A percentile compares a stretch with the other conserved stretches of the same genome.
Conservation (phyloP, 75 land plant genomes). For the Selaginella tamariscina region DNA sequence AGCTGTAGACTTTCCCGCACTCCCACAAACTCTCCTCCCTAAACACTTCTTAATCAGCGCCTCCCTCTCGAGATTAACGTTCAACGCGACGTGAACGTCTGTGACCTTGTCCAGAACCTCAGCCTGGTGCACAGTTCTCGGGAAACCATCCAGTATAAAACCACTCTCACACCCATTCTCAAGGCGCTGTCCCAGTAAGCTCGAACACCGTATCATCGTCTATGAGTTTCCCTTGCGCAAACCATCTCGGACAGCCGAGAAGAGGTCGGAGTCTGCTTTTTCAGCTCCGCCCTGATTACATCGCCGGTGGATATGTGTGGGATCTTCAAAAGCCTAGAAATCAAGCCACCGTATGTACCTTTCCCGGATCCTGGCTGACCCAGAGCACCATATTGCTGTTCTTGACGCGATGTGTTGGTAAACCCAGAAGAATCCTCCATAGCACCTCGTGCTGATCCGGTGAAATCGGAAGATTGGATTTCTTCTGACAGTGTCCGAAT, state of each 20-base stretch:
- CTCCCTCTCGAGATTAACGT: not conserved
- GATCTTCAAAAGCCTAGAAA: not conserved
- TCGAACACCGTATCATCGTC: not conserved
- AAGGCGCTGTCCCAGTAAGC: not conserved
- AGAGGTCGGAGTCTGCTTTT: not conserved
- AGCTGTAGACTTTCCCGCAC: not conserved
- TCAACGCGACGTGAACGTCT: not conserved
- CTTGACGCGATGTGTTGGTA: not conserved
- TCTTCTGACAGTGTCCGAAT: not conserved
- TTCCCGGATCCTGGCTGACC: conserved; percentile 2
- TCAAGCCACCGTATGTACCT: not conserved
- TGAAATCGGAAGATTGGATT: not conserved
- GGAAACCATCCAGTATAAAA: conserved; percentile 9
- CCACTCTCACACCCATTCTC: not conserved
- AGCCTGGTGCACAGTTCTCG: conserved; percentile 5
- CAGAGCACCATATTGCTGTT: conserved; percentile 2
- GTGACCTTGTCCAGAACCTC: not conserved
- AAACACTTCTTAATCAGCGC: conserved; percentile 4
- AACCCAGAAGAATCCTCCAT: not conserved
- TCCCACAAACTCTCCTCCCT: conserved; percentile 4
- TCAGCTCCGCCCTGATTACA: not conserved
- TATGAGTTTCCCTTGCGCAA: not conserved
- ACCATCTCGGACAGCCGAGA: not conserved
- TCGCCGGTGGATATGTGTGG: conserved; percentile 10
- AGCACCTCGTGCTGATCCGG: not conserved